Conservation (phyloP, 2,329 filamentous ascomycete species). For the Incumbomyces lentus region DNA sequence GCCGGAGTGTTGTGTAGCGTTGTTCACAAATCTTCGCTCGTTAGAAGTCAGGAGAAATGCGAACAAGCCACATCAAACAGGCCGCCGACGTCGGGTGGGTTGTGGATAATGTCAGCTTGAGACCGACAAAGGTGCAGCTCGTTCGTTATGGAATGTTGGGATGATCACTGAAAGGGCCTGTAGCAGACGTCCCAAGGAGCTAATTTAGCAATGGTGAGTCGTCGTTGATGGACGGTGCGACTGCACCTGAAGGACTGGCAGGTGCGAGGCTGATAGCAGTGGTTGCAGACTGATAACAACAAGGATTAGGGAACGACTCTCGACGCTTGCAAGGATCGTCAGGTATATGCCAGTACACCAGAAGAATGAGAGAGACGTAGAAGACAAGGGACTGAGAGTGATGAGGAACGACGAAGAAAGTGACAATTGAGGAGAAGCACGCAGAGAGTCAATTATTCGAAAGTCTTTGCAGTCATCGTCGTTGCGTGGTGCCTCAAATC, state of each 20-base stretch:
- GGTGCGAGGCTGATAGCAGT: constrained; percentile 1
- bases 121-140: not conserved
- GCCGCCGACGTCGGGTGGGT: not conserved
- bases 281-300: not conserved
- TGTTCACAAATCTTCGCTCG: too few species aligned
- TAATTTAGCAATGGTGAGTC: not conserved
- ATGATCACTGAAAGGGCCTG: not conserved
- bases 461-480: not conserved
- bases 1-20: too few species aligned
- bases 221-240: constrained; percentile 5
- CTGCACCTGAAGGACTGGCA: constrained; percentile 8
- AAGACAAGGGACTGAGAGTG: constrained; percentile 27
- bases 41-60: too few species aligned
- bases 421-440: constrained; percentile 13
- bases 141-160: not conserved
- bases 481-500: not conserved
- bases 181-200: not conserved
- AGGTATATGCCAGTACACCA: constrained; percentile 17
- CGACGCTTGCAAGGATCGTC: constrained; percentile 9
- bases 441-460: not conserved
- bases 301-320: constrained; percentile 7
- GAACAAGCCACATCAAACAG: too few species aligned
- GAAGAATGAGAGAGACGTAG: constrained; percentile 25
- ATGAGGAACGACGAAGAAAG: constrained; percentile 24
- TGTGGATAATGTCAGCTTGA: not conserved